A percentile compares a stretch with the other conserved stretches of the same genome.
Conservation (phyloP, 441 rosid genomes). For the Arabidopsis lyrata region DNA sequence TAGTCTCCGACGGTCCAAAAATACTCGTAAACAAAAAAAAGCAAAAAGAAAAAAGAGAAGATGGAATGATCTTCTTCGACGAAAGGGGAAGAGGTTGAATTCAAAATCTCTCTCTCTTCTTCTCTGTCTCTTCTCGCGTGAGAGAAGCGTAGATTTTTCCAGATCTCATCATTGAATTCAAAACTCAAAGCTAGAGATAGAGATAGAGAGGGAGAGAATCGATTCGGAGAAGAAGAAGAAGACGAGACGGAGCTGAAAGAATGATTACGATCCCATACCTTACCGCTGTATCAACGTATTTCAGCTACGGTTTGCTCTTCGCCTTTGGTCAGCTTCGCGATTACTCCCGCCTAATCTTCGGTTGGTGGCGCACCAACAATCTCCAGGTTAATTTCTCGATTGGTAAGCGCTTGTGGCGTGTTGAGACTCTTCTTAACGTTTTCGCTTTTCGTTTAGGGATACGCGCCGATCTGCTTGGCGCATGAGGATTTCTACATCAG, state of each 20-base stretch:
- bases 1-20: slow-evolving; percentile 4
- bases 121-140: slow-evolving; percentile 21
- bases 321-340: slow-evolving; percentile 90
- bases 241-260: slow-evolving; percentile 16
- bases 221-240: slow-evolving; percentile 19
- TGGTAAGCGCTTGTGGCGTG: neutral
- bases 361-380: slow-evolving; percentile 64
- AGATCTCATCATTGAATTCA: slow-evolving; percentile 18
- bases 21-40: neutral
- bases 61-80: slow-evolving; percentile 15
- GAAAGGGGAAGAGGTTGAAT: slow-evolving; percentile 11
- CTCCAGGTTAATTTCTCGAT: slow-evolving; percentile 58
- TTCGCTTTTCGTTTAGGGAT: slow-evolving; percentile 53
- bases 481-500: slow-evolving; percentile 83
- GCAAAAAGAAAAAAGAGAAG: neutral
- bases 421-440: neutral
- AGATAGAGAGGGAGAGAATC: neutral
- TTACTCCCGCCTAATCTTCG: slow-evolving; percentile 73
- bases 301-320: slow-evolving; percentile 85
- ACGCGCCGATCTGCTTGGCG: slow-evolving; percentile 82
- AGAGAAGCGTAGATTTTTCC: slow-evolving; percentile 1
- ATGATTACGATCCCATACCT: slow-evolving; percentile 89
- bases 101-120: slow-evolving; percentile 29
- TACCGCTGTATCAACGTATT: slow-evolving; percentile 80
- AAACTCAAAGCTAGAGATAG: neutral